These are phyloP conservation scores for Hydnomerulius pinastri DNA, from an alignment of 768 basidiomycete genomes.

Conservation along the genomic window DNA sequence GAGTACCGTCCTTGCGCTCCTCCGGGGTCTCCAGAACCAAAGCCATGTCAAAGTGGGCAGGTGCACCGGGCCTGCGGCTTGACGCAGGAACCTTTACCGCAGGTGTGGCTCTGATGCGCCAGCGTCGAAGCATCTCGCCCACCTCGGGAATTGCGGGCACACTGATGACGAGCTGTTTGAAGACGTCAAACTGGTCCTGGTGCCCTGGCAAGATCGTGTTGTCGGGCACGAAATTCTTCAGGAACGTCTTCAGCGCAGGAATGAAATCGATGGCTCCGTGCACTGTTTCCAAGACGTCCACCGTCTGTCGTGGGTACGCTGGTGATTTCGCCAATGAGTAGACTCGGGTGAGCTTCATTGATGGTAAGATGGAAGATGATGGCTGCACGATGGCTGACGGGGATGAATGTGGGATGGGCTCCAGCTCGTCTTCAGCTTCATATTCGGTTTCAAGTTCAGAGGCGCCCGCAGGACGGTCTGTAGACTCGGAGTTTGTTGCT, in stretches of 20 bases:
- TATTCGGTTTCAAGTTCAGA: too few relatives aligned
- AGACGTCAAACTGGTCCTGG: slow-evolving; percentile 5
- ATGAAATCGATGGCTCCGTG: slow-evolving; percentile 8
- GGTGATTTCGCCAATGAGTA: slow-evolving; percentile 1
- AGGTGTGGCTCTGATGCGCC: not conserved
- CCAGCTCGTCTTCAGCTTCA: not conserved
- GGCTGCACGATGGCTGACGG: not conserved
- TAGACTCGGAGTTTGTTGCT: not conserved
- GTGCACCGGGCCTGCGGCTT: not conserved
- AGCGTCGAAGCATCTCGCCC: not conserved
- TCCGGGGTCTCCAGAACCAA: not conserved
- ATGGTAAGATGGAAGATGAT: not conserved
- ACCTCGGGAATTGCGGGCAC: not conserved
- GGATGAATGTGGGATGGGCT: not conserved
- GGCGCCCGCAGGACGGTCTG: too few relatives aligned
- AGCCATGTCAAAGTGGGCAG: slow-evolving; percentile 1
- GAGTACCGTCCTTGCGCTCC: not conserved
- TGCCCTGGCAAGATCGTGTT: not conserved
- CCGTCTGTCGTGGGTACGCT: not conserved
- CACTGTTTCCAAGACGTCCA: not conserved
- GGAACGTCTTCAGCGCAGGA: slow-evolving; percentile 1
- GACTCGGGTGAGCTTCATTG: not conserved
- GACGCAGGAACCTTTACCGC: not conserved
- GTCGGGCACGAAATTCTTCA: not conserved
- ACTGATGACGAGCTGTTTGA: not conserved